phyloP scores from a whole-genome alignment of 257 asterid species.

The Solanum piurae region DNA sequence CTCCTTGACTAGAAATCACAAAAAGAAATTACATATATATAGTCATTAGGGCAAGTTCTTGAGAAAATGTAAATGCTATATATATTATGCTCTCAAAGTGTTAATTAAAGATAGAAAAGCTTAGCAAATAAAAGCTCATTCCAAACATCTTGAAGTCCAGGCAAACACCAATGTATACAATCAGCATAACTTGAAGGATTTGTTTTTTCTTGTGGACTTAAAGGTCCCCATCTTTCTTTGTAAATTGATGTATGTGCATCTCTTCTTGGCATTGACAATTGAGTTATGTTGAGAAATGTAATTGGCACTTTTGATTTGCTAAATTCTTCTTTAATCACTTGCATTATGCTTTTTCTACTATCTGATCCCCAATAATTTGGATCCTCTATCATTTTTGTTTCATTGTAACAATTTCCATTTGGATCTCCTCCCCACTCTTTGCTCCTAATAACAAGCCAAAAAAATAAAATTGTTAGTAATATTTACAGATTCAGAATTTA shows the following conservation, averaged over 20 bases:
- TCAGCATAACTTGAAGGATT: constrained; percentile 54
- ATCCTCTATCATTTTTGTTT: background rate
- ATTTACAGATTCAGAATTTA: background rate
- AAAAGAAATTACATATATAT: background rate
- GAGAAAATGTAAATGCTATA: background rate
- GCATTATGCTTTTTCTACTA: constrained; percentile 1
- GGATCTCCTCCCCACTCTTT: background rate
- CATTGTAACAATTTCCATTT: background rate
- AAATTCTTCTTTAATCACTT: constrained; percentile 1
- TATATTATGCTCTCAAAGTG: background rate
- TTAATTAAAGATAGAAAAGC: background rate
- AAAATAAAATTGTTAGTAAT: background rate
- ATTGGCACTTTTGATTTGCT: constrained; percentile 38
- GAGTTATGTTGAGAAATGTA: constrained; percentile 52
- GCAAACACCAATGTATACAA: constrained; percentile 87
- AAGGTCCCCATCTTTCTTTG: constrained; percentile 33
- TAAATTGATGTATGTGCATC: constrained; percentile 72
- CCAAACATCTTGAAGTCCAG: constrained; percentile 13
- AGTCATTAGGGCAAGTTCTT: background rate
- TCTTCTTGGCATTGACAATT: constrained; percentile 44
- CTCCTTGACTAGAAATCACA: background rate
- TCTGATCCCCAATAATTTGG: background rate
- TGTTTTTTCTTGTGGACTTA: constrained; percentile 30
- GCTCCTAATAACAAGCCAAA: background rate
- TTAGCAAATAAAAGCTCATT: background rate